Evolutionary conservation across 768 basidiomycete species (phyloP).

Genomic region (Xanthoconium purpureum): DNA sequence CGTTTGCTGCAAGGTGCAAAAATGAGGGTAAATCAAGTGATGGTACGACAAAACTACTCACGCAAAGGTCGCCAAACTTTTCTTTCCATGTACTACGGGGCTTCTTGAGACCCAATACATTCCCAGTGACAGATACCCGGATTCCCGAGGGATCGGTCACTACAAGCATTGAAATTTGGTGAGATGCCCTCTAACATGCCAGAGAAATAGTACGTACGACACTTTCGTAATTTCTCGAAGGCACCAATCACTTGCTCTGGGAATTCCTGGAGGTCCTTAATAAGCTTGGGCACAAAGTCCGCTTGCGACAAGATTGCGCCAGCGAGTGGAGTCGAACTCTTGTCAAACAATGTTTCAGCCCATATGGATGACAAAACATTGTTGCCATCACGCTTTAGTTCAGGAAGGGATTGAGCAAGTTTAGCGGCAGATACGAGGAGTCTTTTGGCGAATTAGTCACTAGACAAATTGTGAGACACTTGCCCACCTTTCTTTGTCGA

Average conservation of each 20-base stretch:
- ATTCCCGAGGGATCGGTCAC: slow-evolving; percentile 81
- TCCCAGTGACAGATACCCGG: slow-evolving; percentile 88
- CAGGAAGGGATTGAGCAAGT: slow-evolving; percentile 84
- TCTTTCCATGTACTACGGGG: slow-evolving; percentile 75
- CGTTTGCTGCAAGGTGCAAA: slow-evolving; percentile 34
- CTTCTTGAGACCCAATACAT: slow-evolving; percentile 63
- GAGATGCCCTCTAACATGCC: neutral
- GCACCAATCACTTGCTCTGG: slow-evolving; percentile 71
- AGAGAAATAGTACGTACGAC: slow-evolving; percentile 45
- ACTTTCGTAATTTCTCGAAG: slow-evolving; percentile 69
- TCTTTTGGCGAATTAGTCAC: slow-evolving; percentile 37
- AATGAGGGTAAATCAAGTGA: neutral
- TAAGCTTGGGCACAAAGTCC: slow-evolving; percentile 76
- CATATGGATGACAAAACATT: slow-evolving; percentile 74
- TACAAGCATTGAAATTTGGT: slow-evolving; percentile 30
- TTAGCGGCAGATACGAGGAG: slow-evolving; percentile 84
- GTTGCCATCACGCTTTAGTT: slow-evolving; percentile 85
- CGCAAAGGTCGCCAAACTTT: slow-evolving; percentile 59
- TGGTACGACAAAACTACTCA: slow-evolving; percentile 37
- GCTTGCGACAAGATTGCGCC: slow-evolving; percentile 68
- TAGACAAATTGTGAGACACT: neutral
- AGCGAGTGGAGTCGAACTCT: slow-evolving; percentile 66
- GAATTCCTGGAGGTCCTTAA: slow-evolving; percentile 64
- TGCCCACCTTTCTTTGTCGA: slow-evolving; percentile 72
- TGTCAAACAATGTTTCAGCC: slow-evolving; percentile 61